Evolutionary conservation across 441 rosid species (phyloP).

Genomic region (Erodium chrysanthum): DNA sequence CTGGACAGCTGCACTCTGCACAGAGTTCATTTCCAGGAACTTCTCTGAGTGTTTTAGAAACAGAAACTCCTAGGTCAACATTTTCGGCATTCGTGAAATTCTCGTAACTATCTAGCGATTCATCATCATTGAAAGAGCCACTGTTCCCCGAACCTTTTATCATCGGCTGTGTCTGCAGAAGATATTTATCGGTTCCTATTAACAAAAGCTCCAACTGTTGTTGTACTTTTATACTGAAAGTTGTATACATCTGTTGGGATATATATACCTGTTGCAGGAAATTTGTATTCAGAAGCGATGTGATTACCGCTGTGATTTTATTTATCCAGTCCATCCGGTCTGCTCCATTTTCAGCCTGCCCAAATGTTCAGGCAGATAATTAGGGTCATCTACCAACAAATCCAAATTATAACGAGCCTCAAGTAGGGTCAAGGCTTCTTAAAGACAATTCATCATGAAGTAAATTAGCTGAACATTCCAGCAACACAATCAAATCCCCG

Average conservation of each 20-base stretch:
- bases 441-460: neutral
- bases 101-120: slow-evolving; percentile 22
- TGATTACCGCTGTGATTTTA: slow-evolving; percentile 64
- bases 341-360: slow-evolving; percentile 81
- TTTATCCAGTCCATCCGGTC: slow-evolving; percentile 86
- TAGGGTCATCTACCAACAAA: neutral
- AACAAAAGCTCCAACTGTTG: slow-evolving; percentile 19
- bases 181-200: slow-evolving; percentile 18
- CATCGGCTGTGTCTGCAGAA: slow-evolving; percentile 39
- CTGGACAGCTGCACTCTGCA: slow-evolving; percentile 75
- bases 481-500: neutral
- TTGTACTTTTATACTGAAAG: neutral
- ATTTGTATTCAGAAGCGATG: slow-evolving; percentile 66
- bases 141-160: slow-evolving; percentile 24
- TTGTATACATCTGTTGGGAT: slow-evolving; percentile 12
- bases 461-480: slow-evolving; percentile 9
- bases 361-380: neutral
- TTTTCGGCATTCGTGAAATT: slow-evolving; percentile 9
- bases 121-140: slow-evolving; percentile 23
- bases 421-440: slow-evolving; percentile 12
- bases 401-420: neutral
- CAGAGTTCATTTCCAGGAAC: slow-evolving; percentile 81
- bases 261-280: slow-evolving; percentile 58
- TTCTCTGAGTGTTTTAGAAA: slow-evolving; percentile 41
- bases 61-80: slow-evolving; percentile 32